Evolutionary conservation across 768 basidiomycete species (phyloP), one percentile per base, ranked within the genome.

Genomic region (Rhodotorula toruloides): DNA sequence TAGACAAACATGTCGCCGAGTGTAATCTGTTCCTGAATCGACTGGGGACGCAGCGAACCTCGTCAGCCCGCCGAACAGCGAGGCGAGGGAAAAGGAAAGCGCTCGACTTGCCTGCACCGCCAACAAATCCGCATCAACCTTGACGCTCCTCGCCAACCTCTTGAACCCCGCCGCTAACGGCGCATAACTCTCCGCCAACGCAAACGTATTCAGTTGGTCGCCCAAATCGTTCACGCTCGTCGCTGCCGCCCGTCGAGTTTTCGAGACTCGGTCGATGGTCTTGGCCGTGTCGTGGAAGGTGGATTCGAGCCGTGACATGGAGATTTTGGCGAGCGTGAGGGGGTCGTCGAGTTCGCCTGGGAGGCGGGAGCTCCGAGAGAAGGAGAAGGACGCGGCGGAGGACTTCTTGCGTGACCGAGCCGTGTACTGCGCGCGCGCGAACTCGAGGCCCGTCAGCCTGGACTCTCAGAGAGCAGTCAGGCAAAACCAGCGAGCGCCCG

Each of bases 1-100:
- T 99, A 99, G 3, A 91, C 91, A 58, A 98, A 80, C 0, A 91
- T 87, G 78, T 99, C 96, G n/a, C 92, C 93, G 34, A 99, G 79
- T 48, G 97, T 87, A 36, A 98, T 90, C 72, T 90, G 91, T 82
- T 97, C 94, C 73, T 88, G 91, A 67, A 91, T 89, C 39, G 90
- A 86, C 80, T 82, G 65, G 37, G 16, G 14, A 16, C 2, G 13
- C 40, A 11, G 13, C 40, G 21, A 11, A 11, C 40, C 11, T 42
- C 13, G n/a, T n/a, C n/a, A n/a, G n/a, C n/a, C n/a, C n/a, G n/a
- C n/a, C n/a, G n/a, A n/a, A n/a, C n/a, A n/a, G n/a, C n/a, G n/a
- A 58, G 58, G 21, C 25, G 43, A 14, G 19, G 49, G 49, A 25
- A 31, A n/a, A 4, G 14, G 37, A 21, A 1, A 54, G 22, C 55